These are phyloP conservation scores for Boletellus emodensis DNA, from an alignment of 768 basidiomycete genomes.

Conservation along the genomic window DNA sequence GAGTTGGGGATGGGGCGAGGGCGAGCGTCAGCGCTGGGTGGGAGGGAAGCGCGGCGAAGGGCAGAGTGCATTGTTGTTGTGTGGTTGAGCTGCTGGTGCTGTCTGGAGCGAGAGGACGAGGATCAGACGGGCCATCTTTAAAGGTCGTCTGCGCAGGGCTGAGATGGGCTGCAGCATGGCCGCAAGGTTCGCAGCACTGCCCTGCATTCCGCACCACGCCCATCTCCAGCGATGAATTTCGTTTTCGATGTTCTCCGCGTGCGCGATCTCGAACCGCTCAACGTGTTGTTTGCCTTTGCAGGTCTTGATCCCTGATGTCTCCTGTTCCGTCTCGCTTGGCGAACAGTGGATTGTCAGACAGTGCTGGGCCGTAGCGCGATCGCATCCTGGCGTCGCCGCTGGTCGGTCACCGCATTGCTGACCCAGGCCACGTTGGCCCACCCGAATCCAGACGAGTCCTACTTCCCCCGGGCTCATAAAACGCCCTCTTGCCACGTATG, in stretches of 20 bases:
- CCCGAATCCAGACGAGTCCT: constrained; percentile 5
- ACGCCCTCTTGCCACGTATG: background rate
- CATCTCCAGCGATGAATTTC: too few relatives aligned
- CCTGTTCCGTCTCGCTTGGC: too few relatives aligned
- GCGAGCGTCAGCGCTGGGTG: constrained; percentile 12
- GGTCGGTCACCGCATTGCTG: too few relatives aligned
- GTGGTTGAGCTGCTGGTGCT: background rate
- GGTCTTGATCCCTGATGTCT: too few relatives aligned
- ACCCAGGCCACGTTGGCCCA: constrained; percentile 5
- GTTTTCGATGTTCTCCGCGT: constrained; percentile 5
- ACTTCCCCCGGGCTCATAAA: constrained; percentile 15
- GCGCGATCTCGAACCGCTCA: background rate
- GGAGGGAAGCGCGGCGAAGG: too few relatives aligned
- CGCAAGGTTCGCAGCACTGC: background rate
- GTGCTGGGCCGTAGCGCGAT: too few relatives aligned
- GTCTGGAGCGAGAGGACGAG: too few relatives aligned
- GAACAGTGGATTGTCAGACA: too few relatives aligned
- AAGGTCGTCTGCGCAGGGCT: too few relatives aligned
- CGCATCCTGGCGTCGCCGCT: too few relatives aligned
- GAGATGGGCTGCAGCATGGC: too few relatives aligned
- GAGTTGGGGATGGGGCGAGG: constrained; percentile 75
- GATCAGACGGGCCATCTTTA: too few relatives aligned
- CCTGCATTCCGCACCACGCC: background rate
- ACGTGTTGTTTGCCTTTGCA: constrained; percentile 7
- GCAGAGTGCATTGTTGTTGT: background rate